Conservation (phyloP, 1,284 basidiomycete genomes). For the Anthracocystis panici-leucophaei region DNA sequence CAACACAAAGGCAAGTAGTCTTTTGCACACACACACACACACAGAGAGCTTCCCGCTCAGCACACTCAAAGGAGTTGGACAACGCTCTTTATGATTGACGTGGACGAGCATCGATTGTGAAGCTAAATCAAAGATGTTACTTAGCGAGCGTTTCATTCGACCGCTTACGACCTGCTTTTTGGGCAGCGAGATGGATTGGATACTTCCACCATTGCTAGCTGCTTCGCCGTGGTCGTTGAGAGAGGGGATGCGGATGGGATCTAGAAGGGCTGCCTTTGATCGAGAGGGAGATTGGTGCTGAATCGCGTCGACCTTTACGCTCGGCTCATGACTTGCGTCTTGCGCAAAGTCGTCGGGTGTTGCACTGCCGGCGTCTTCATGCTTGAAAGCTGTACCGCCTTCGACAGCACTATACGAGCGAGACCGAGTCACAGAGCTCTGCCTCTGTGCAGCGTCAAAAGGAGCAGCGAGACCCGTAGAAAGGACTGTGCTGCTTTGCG, state of each 20-base stretch:
- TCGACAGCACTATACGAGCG: not conserved
- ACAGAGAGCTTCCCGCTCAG: not conserved
- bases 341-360: not conserved
- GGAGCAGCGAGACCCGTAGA: not conserved
- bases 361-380: not conserved
- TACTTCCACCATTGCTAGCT: no score
- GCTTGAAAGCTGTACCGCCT: no score
- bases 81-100: not conserved
- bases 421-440: slow-evolving; percentile 1
- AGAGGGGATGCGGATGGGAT: slow-evolving; percentile 1
- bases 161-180: not conserved
- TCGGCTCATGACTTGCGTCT: not conserved
- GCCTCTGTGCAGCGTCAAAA: not conserved
- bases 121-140: slow-evolving; percentile 27
- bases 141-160: slow-evolving; percentile 24
- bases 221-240: not conserved
- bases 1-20: no score
- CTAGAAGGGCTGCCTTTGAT: slow-evolving; percentile 1
- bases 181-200: not conserved
- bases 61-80: not conserved
- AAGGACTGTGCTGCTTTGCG: not conserved
- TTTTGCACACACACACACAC: not conserved
- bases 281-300: not conserved
- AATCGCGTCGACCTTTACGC: not conserved
- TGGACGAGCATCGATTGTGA: not conserved